Conservation (phyloP, 495 filamentous ascomycete genomes). For the Podospora conica region DNA sequence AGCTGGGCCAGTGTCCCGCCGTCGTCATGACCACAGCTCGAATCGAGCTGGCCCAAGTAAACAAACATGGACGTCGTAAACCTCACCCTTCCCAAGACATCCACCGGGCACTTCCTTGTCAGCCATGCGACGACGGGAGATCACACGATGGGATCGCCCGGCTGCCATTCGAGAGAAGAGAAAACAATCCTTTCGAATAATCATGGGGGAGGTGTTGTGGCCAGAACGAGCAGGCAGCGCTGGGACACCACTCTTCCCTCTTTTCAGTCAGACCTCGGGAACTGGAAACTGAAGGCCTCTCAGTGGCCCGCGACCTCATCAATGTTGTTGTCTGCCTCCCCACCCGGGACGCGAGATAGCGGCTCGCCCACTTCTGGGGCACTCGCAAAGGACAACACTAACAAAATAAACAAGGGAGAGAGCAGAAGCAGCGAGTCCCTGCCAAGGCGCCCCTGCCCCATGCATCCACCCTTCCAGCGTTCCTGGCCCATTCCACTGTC, state of each 20-base stretch:
- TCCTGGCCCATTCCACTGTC: slow-evolving; percentile 3
- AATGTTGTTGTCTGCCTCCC: neutral
- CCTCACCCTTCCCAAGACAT: no score
- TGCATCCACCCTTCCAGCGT: slow-evolving; percentile 13
- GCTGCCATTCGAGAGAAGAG: neutral
- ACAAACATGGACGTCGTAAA: no score
- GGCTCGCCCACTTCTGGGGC: neutral
- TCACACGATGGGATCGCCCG: slow-evolving; percentile 5
- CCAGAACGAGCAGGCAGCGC: neutral
- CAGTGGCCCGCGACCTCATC: neutral
- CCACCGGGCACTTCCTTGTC: neutral
- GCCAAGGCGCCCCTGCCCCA: slow-evolving; percentile 19
- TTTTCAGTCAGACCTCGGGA: neutral
- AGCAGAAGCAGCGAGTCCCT: neutral
- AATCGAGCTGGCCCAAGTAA: neutral
- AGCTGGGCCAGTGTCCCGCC: neutral
- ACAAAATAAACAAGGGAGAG: slow-evolving; percentile 4
- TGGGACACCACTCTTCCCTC: no score
- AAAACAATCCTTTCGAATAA: neutral
- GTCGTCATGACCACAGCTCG: neutral
- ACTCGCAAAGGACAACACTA: slow-evolving; percentile 13
- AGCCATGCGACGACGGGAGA: slow-evolving; percentile 6
- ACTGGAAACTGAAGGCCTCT: neutral
- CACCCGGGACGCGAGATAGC: neutral
- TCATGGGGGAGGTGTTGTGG: neutral